Base-by-base conservation (phyloP, 2,329 filamentous ascomycete species). In the Fusarium nodosum region DNA sequence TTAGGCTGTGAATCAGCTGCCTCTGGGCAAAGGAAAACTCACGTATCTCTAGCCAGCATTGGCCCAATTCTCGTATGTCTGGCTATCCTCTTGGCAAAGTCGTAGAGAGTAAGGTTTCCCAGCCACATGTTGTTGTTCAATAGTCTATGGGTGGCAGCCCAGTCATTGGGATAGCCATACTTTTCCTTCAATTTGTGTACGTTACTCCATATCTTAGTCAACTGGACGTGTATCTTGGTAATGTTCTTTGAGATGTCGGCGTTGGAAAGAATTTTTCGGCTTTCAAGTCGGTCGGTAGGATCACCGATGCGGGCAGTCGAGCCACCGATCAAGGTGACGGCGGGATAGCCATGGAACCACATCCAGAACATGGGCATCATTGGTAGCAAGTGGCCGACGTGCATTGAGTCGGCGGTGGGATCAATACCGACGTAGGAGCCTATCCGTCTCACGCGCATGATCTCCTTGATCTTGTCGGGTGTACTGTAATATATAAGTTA, bases 1-100 rank as follows among this genome's bases (percentile, higher is more conserved):
- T 78, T 57, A 80, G 75, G 15, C 18, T 15, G n/a, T n/a, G 4
- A n/a, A 20, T 5, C 8, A 7, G 7, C 11, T 13, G 3, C 39
- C 28, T 9, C 26, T 46, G 28, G 4, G 12, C 22, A 4, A 16
- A 34, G 16, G 18, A 12, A 26, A 24, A 88, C 92, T 84, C 79
- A 93, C 91, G 92, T 96, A 67, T 98, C 95, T 74, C 93, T 90
- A 54, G 90, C 89, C 62, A 99, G 85, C 93, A 99, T 94, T 5
- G 94, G 87, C 2, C 95, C 94, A 52, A 99, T 82, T 61, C 95
- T 86, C 77, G 93, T 88, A 46, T 89, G 86, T 33, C 85, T 86
- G 4, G 94, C 96, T 31, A 97, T 82, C 59, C 90, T 86, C 76
- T 88, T 87, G 71, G 97, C 82, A 53, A 97, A 87, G 46, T 97